phyloP scores from a whole-genome alignment of 1,284 basidiomycete genomes.

The Cutaneotrichosporon sp. region DNA sequence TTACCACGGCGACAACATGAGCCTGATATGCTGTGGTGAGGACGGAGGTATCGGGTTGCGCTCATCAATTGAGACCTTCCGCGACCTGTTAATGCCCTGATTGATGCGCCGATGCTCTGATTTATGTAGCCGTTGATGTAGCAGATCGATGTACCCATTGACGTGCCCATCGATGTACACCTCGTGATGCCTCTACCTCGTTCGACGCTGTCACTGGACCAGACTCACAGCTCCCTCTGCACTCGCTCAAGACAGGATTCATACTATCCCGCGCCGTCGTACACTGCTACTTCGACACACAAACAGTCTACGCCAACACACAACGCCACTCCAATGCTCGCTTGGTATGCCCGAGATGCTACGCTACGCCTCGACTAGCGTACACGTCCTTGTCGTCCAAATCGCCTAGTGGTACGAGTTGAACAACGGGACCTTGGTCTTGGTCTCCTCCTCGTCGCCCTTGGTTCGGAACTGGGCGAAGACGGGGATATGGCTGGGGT shows the following conservation, averaged over 20 bases:
- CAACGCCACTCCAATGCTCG: slow-evolving; percentile 1
- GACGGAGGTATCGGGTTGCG: too few species aligned
- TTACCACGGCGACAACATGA: too few species aligned
- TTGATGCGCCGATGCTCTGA: neutral
- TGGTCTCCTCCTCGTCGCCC: slow-evolving; percentile 54
- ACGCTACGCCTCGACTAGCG: neutral
- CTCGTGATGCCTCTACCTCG: too few species aligned
- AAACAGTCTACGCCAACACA: slow-evolving; percentile 18
- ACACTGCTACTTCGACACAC: slow-evolving; percentile 21
- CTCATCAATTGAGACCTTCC: too few species aligned
- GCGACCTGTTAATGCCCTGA: too few species aligned
- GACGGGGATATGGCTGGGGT: slow-evolving; percentile 48
- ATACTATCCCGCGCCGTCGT: slow-evolving; percentile 12
- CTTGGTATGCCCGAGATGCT: slow-evolving; percentile 5
- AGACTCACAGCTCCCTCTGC: neutral
- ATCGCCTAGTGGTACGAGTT: slow-evolving; percentile 17
- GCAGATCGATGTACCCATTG: too few species aligned
- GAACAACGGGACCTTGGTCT: slow-evolving; percentile 19
- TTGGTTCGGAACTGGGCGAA: slow-evolving; percentile 49
- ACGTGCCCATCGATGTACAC: too few species aligned
- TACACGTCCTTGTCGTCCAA: neutral
- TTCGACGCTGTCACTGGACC: neutral
- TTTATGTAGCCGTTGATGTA: too few species aligned
- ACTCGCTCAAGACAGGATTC: slow-evolving; percentile 17
- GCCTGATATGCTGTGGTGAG: too few species aligned